phyloP scores from a whole-genome alignment of 768 basidiomycete genomes.

The Tulasnella sp. region DNA sequence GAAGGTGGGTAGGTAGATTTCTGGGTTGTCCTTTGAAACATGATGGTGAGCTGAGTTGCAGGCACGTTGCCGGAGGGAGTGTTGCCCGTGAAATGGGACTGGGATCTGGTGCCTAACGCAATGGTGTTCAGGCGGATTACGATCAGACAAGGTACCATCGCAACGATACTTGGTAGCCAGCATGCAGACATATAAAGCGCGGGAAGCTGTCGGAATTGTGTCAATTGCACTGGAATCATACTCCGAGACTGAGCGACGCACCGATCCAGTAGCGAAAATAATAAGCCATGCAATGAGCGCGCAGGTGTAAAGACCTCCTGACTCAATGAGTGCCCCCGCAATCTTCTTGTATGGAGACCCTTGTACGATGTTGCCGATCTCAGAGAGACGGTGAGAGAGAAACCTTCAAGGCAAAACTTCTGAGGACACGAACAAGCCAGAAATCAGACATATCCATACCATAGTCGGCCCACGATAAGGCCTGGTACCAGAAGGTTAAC shows the following conservation, averaged over 20 bases:
- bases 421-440: neutral
- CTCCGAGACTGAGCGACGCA: neutral
- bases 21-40: too few species aligned
- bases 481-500: constrained; percentile 8
- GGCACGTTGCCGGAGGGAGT: too few species aligned
- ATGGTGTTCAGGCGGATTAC: constrained; percentile 13
- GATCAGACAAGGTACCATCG: constrained; percentile 11
- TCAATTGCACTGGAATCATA: too few species aligned
- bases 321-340: constrained; percentile 9
- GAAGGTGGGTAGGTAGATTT: too few species aligned
- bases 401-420: neutral
- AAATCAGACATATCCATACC: neutral
- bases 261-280: constrained; percentile 12
- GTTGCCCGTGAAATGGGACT: too few species aligned
- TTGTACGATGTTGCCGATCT: neutral
- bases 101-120: too few species aligned
- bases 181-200: constrained; percentile 13
- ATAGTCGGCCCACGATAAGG: constrained; percentile 10
- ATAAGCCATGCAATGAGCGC: constrained; percentile 11
- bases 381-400: constrained; percentile 1
- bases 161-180: constrained; percentile 8
- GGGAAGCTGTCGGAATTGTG: too few species aligned
- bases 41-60: too few species aligned
- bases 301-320: constrained; percentile 6
- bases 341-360: constrained; percentile 10